A percentile compares a stretch with the other conserved stretches of the same genome.
Conservation (phyloP, 495 filamentous ascomycete species). For the Neurospora sp. region DNA sequence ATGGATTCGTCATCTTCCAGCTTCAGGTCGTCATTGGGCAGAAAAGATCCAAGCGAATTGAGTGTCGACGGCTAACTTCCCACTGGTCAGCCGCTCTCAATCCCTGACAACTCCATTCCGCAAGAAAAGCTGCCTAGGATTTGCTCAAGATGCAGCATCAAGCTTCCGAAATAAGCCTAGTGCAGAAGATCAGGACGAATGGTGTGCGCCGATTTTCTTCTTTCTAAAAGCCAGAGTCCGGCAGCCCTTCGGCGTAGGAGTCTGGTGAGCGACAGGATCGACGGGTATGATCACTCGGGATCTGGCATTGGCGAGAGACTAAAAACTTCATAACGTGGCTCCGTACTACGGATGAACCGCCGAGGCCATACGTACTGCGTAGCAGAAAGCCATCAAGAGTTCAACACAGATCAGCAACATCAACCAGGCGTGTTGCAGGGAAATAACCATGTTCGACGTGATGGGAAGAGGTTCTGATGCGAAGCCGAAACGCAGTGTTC, state of each 20-base stretch:
- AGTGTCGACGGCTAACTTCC: constrained; percentile 15
- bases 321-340: not conserved
- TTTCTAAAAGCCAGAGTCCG: not conserved
- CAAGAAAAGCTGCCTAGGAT: constrained; percentile 4
- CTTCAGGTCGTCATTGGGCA: constrained; percentile 30
- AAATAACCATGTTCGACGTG: not conserved
- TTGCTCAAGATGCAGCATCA: constrained; percentile 9
- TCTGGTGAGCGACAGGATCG: not conserved
- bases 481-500: not conserved
- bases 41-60: constrained; percentile 26
- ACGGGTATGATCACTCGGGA: not conserved
- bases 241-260: not conserved
- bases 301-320: not conserved
- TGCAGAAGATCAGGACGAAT: constrained; percentile 1
- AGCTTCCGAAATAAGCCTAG: constrained; percentile 11
- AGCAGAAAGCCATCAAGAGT: not conserved
- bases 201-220: not conserved
- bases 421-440: not conserved
- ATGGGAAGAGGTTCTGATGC: not conserved
- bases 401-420: not conserved
- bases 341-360: not conserved
- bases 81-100: constrained; percentile 15
- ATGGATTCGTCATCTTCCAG: constrained; percentile 27
- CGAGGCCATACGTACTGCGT: not conserved
- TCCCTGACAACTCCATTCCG: constrained; percentile 7